Percentiles rank a stretch among this genome's conserved stretches.
phyloP scores from a whole-genome alignment of 192 early-diverging fungal genomes.

The Rhizoclosmatium globosum region DNA sequence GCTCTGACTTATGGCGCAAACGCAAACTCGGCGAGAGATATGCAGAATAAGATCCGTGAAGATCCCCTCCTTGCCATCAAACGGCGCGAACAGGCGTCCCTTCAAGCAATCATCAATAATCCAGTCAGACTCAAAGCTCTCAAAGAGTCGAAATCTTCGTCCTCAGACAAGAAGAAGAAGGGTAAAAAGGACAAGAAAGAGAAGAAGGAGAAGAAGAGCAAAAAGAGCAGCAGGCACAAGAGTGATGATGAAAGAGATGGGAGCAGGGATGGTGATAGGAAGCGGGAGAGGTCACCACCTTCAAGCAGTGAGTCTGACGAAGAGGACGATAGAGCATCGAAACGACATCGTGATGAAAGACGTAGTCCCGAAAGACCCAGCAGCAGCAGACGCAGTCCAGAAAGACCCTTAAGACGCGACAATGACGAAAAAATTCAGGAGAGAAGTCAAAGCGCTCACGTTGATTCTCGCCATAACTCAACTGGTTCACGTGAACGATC shows the following conservation, averaged over 20 bases:
- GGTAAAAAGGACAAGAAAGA: slow-evolving; percentile 63
- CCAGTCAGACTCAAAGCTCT: slow-evolving; percentile 70
- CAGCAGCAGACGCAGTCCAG: no score
- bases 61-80: slow-evolving; percentile 93
- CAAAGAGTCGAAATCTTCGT: slow-evolving; percentile 51
- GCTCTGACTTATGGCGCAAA: slow-evolving; percentile 53
- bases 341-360: background rate
- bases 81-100: slow-evolving; percentile 80
- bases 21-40: slow-evolving; percentile 84
- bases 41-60: slow-evolving; percentile 85
- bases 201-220: slow-evolving; percentile 54
- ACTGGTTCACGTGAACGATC: no score
- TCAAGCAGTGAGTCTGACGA: slow-evolving; percentile 3
- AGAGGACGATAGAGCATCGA: background rate
- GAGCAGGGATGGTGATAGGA: slow-evolving; percentile 30
- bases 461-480: no score
- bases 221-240: slow-evolving; percentile 29
- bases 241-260: slow-evolving; percentile 13
- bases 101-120: slow-evolving; percentile 79
- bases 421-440: no score
- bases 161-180: slow-evolving; percentile 51
- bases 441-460: no score
- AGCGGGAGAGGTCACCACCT: background rate
- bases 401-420: no score
- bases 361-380: no score